These are phyloP conservation scores for Drechslerella dactyloides DNA, from an alignment of 2,329 filamentous ascomycete genomes.

Conservation along the genomic window DNA sequence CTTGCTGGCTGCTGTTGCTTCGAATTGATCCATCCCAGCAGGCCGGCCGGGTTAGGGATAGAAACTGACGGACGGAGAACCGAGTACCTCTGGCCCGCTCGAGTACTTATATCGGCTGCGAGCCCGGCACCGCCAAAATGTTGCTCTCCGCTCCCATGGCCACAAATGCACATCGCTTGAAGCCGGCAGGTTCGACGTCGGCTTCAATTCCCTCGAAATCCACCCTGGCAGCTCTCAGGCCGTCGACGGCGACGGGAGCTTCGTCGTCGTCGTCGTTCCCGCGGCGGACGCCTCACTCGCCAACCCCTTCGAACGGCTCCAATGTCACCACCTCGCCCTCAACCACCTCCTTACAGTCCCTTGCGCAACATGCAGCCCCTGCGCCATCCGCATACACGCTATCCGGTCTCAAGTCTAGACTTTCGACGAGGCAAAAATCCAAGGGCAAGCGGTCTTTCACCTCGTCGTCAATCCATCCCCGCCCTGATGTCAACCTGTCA, in stretches of 20 bases:
- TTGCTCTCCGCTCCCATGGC: conserved; percentile 50
- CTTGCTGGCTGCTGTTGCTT: conserved; percentile 4
- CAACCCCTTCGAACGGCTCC: conserved; percentile 50
- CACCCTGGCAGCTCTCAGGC: conserved; percentile 38
- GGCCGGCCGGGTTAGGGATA: conserved; percentile 17
- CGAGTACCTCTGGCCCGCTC: background rate
- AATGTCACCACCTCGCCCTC: conserved; percentile 46
- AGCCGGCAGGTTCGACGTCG: conserved; percentile 51
- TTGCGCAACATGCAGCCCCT: conserved; percentile 25
- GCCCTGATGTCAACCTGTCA: conserved; percentile 30
- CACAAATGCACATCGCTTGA: conserved; percentile 50
- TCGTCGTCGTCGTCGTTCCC: conserved; percentile 46
- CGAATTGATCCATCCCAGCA: background rate
- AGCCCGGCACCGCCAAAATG: conserved; percentile 48
- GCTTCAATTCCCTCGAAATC: conserved; percentile 45
- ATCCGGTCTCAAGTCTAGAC: conserved; percentile 42
- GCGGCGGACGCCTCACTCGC: conserved; percentile 38
- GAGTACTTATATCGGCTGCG: conserved; percentile 43
- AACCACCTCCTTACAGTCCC: conserved; percentile 44
- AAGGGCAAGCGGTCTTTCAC: conserved; percentile 50
- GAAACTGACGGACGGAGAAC: background rate
- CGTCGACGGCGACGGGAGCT: conserved; percentile 49
- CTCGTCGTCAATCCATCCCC: conserved; percentile 25
- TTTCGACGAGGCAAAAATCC: conserved; percentile 47
- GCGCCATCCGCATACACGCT: conserved; percentile 39